Evolutionary conservation across 2,329 filamentous ascomycete genomes (phyloP).

Genomic region (Ophiostoma angusticollis): DNA sequence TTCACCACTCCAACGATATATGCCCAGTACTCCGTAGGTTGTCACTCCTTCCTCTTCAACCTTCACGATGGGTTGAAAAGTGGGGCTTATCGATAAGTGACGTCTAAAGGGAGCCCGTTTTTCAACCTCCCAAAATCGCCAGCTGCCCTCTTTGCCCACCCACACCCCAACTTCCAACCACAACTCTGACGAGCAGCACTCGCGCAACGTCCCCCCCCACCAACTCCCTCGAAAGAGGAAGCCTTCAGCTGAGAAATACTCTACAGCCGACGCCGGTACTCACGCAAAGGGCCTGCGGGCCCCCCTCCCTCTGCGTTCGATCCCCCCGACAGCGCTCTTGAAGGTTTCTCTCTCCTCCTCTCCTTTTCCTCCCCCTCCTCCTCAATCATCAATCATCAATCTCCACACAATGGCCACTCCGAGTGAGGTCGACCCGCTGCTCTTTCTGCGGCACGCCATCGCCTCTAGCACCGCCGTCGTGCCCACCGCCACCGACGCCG

Average conservation of each 20-base stretch:
- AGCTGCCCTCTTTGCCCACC: too few species aligned
- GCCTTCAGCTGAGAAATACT: too few species aligned
- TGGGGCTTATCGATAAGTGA: background rate
- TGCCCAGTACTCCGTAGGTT: too few species aligned
- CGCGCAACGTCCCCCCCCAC: background rate
- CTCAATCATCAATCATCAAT: too few species aligned
- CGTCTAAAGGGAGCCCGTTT: background rate
- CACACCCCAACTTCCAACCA: background rate
- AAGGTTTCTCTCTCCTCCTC: background rate
- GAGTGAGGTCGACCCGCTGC: constrained; percentile 50
- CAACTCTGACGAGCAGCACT: too few species aligned
- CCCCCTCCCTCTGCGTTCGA: background rate
- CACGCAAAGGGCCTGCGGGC: constrained; percentile 8
- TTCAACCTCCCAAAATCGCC: background rate
- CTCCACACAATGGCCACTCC: constrained; percentile 1
- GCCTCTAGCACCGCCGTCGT: constrained; percentile 55
- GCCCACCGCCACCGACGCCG: constrained; percentile 58
- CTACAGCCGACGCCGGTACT: background rate
- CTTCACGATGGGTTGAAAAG: background rate
- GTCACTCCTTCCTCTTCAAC: too few species aligned
- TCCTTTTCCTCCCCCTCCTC: background rate
- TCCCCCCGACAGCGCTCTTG: background rate
- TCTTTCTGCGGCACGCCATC: constrained; percentile 75
- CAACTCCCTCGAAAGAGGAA: too few species aligned
- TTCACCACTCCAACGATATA: too few species aligned